A percentile compares a stretch with the other conserved stretches of the same genome.
These are phyloP conservation scores for Barnettozyma pratensis DNA, from an alignment of 805 yeast species.

Conservation along the genomic window DNA sequence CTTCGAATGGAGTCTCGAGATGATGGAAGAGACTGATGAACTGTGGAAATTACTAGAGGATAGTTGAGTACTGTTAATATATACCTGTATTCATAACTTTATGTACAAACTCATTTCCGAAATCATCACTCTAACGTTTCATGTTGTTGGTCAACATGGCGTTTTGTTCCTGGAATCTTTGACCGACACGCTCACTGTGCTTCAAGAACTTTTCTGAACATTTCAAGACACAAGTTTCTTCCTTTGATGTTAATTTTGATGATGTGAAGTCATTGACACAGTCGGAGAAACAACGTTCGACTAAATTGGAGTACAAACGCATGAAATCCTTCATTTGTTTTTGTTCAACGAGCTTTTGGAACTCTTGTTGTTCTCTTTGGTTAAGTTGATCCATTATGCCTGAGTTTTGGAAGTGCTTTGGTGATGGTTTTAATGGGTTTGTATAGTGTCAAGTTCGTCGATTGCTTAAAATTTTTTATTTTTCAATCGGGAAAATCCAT, in stretches of 20 bases:
- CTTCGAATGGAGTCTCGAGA: slow-evolving; percentile 56
- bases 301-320: slow-evolving; percentile 91
- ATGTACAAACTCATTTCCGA: neutral
- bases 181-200: slow-evolving; percentile 97
- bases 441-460: neutral
- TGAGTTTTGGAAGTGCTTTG: neutral
- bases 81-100: neutral
- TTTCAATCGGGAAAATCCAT: too few species aligned
- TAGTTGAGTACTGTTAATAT: neutral
- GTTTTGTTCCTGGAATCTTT: slow-evolving; percentile 97
- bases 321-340: slow-evolving; percentile 99
- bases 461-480: neutral
- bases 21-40: slow-evolving; percentile 62
- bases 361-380: slow-evolving; percentile 93
- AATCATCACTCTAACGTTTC: slow-evolving; percentile 12
- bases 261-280: slow-evolving; percentile 99
- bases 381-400: slow-evolving; percentile 85
- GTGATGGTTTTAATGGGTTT: too few species aligned
- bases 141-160: slow-evolving; percentile 72
- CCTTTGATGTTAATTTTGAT: slow-evolving; percentile 77
- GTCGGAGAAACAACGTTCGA: slow-evolving; percentile 94
- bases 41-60: slow-evolving; percentile 44
- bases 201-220: slow-evolving; percentile 97
- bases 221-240: slow-evolving; percentile 77
- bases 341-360: slow-evolving; percentile 91